Evolutionary conservation across 2,329 filamentous ascomycete genomes (phyloP).

Genomic region (Domatiomyces globalis): DNA sequence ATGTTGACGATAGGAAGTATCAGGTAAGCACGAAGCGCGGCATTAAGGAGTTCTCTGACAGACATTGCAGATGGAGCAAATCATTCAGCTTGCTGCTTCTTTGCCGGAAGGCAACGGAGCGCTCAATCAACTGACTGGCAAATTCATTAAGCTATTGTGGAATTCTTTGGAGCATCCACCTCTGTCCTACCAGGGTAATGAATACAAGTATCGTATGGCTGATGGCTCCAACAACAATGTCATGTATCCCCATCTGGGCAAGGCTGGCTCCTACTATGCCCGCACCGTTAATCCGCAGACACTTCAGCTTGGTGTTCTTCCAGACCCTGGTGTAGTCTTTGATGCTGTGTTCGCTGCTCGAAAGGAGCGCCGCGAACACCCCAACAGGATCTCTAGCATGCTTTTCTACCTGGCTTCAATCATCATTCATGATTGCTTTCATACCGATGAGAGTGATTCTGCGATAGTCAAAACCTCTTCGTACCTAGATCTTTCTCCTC

Average conservation of each 20-base stretch:
- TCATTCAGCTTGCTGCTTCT: constrained; percentile 17
- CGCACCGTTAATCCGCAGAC: constrained; percentile 42
- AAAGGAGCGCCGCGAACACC: constrained; percentile 37
- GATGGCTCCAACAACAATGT: constrained; percentile 34
- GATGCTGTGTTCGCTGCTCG: constrained; percentile 52
- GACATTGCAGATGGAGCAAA: constrained; percentile 16
- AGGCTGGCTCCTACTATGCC: constrained; percentile 49
- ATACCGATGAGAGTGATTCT: constrained; percentile 47
- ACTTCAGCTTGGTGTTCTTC: constrained; percentile 42
- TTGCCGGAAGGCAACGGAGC: constrained; percentile 18
- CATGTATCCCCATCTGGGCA: constrained; percentile 45
- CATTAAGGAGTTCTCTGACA: not conserved
- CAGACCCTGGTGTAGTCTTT: constrained; percentile 50
- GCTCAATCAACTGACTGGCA: constrained; percentile 17
- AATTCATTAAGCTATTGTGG: constrained; percentile 22
- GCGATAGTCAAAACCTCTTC: constrained; percentile 52
- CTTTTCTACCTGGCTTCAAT: constrained; percentile 58
- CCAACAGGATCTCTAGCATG: constrained; percentile 53
- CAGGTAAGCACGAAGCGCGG: constrained; percentile 8
- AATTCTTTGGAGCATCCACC: constrained; percentile 24
- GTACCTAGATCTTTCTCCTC: constrained; percentile 54
- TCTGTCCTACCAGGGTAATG: constrained; percentile 22
- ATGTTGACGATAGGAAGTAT: constrained; percentile 18
- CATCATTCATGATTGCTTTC: constrained; percentile 44
- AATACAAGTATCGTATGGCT: constrained; percentile 22